Conservation (phyloP, 129 eudicot genomes). For the Tagetes erecta region DNA sequence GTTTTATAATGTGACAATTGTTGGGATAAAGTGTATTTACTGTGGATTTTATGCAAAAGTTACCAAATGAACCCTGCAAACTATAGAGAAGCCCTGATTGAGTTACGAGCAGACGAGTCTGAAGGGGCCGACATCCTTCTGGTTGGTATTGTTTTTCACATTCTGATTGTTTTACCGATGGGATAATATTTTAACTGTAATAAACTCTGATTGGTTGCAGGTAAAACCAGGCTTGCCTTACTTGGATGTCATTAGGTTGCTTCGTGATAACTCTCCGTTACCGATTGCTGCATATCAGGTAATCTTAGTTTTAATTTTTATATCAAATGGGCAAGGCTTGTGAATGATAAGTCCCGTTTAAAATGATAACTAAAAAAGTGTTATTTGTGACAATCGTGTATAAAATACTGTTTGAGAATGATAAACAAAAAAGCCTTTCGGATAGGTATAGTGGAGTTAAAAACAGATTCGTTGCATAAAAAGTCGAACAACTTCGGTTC, state of each 20-base stretch:
- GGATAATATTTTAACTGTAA: not conserved
- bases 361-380: not conserved
- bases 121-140: conserved; percentile 99
- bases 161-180: not conserved
- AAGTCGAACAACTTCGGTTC: not conserved
- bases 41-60: conserved; percentile 39
- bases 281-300: conserved; percentile 99
- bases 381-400: not conserved
- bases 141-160: conserved; percentile 41
- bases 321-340: not conserved
- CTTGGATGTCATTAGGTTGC: conserved; percentile 83
- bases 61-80: conserved; percentile 99
- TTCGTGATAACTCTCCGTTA: conserved; percentile 85
- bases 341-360: not conserved
- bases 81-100: conserved; percentile 91
- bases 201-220: conserved; percentile 35
- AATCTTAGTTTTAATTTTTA: conserved; percentile 7
- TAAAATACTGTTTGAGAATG: not conserved
- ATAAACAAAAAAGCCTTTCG: not conserved
- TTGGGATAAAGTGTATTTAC: conserved; percentile 12
- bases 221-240: conserved; percentile 97
- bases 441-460: not conserved
- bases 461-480: not conserved
- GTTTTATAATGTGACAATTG: not conserved
- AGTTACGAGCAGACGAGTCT: conserved; percentile 78